A percentile compares a stretch with the other conserved stretches of the same genome.
Conservation (phyloP, 306 rosid species). For the Alnus glutinosa region DNA sequence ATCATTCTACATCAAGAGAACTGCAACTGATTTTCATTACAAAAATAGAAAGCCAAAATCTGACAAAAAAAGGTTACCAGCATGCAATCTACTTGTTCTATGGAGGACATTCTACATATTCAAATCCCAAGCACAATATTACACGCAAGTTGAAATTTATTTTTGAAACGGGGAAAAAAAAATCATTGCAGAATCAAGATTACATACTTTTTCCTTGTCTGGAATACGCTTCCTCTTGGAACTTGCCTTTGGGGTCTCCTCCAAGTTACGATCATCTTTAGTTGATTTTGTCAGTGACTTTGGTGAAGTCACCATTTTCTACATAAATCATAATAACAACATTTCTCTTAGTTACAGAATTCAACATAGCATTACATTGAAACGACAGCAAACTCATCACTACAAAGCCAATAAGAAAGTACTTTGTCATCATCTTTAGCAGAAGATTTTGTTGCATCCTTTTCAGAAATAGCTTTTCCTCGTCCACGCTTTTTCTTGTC, state of each 20-base stretch:
- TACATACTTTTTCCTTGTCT: slow-evolving; percentile 60
- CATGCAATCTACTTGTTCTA: not conserved
- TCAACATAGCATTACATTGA: not conserved
- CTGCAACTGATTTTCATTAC: not conserved
- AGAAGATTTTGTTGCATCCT: slow-evolving; percentile 40
- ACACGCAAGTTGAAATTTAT: not conserved
- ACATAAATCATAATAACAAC: slow-evolving; percentile 23
- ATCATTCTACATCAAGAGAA: not conserved
- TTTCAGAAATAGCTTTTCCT: slow-evolving; percentile 47
- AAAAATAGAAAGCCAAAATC: not conserved
- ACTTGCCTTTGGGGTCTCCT: slow-evolving; percentile 56
- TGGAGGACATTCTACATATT: not conserved
- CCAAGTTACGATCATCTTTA: slow-evolving; percentile 42
- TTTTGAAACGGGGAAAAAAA: not conserved
- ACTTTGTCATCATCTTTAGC: slow-evolving; percentile 60
- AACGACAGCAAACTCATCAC: not conserved
- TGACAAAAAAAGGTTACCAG: not conserved
- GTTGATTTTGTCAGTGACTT: slow-evolving; percentile 49
- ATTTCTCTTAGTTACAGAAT: not conserved
- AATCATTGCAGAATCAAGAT: not conserved
- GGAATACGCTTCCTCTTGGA: slow-evolving; percentile 72
- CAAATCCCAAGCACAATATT: not conserved
- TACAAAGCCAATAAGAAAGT: slow-evolving; percentile 14
- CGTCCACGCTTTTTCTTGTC: slow-evolving; percentile 49
- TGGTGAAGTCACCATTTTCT: slow-evolving; percentile 50